These are phyloP conservation scores for Heterobasidion occidentale DNA, from an alignment of 1,284 basidiomycete genomes.

Conservation along the genomic window DNA sequence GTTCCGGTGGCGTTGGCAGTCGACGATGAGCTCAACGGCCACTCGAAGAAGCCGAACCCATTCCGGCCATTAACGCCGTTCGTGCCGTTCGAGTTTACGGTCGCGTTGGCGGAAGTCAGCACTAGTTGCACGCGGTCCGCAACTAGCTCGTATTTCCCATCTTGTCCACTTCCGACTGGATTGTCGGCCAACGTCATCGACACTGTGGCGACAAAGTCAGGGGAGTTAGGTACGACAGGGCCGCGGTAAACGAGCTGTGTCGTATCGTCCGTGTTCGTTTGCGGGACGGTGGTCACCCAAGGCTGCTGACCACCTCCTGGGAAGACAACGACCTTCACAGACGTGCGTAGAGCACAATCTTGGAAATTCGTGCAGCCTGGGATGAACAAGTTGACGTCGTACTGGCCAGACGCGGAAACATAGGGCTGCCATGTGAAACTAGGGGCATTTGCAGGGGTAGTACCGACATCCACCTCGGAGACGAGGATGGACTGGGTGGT, in stretches of 20 bases:
- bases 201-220: conserved; percentile 70
- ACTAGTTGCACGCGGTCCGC: conserved; percentile 75
- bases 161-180: conserved; percentile 52
- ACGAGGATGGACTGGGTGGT: conserved; percentile 74
- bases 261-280: conserved; percentile 65
- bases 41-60: conserved; percentile 76
- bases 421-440: conserved; percentile 88
- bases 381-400: conserved; percentile 78
- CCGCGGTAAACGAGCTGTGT: conserved; percentile 72
- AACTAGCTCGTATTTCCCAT: conserved; percentile 69
- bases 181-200: conserved; percentile 58
- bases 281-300: conserved; percentile 61
- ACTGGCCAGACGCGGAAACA: conserved; percentile 81
- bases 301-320: conserved; percentile 63
- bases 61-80: conserved; percentile 25
- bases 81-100: conserved; percentile 19
- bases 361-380: conserved; percentile 82
- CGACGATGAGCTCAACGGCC: conserved; percentile 45
- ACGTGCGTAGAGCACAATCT: conserved; percentile 77
- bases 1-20: conserved; percentile 47
- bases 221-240: conserved; percentile 66
- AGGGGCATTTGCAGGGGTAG: conserved; percentile 51
- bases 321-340: conserved; percentile 79
- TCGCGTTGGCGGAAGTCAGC: conserved; percentile 52
- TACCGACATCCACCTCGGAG: conserved; percentile 60